Evolutionary conservation across 805 yeast species (phyloP), one percentile per base, ranked within the genome.

Genomic region (Ogataea neopini): DNA sequence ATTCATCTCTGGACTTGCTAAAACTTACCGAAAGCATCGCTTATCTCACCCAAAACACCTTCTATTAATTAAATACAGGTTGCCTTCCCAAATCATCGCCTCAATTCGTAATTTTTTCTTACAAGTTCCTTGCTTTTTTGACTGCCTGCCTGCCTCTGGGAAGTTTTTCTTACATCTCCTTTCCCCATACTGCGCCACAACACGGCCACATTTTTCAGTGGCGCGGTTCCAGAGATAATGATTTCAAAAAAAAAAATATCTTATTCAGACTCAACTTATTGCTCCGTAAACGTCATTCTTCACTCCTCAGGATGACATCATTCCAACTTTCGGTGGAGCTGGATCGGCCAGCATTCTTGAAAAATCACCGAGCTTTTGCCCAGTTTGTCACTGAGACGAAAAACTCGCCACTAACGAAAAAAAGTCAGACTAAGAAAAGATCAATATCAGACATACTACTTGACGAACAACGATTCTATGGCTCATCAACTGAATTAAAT

Each of bases 391-490:
- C 44, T 3, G 43, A 39, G n/a, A 10, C 34, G 11, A 9, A 39
- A 10, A 17, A 17, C 4, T 13, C 29, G 4, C 43, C 51, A 15
- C 17, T 44, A 22, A 13, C 43, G 3, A 49, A 45, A 32, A 52
- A 47, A 33, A 30, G 33, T 15, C 30, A 33, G 10, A 33, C 45
- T 14, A 50, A 45, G 35, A 54, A 54, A 36, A 40, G 56, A 22
- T 23, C 54, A 17, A 48, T 54, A n/a, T 47, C 53, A 13, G 51
- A 46, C n/a, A 43, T 54, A 4, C 47, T 54, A 4, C 53, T 46
- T 34, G 58, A 54, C 19, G 47, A 52, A 25, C 51, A 47, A 19
- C 39, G 48, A 20, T 51, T 43, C 20, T 54, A 51, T 33, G 58
- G 55, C 14, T 43, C 45, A 17, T 4, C 34, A 11, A 9, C 34